These are phyloP conservation scores for Pulveroboletus sp. DNA, from an alignment of 768 basidiomycete genomes.

Conservation along the genomic window DNA sequence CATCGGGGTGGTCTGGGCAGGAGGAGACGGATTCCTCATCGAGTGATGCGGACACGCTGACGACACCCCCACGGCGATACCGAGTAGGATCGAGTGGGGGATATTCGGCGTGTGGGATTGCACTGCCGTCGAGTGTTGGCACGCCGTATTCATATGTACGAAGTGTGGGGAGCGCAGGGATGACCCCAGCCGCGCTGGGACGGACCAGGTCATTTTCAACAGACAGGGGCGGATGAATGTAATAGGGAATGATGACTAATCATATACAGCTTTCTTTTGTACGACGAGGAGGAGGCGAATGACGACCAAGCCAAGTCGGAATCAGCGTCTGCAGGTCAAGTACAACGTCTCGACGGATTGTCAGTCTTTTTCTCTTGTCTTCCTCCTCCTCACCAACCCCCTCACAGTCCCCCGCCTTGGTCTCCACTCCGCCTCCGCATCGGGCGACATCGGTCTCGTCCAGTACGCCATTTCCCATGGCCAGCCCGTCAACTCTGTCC, in stretches of 20 bases:
- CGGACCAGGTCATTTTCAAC: slow-evolving; percentile 17
- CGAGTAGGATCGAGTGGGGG: slow-evolving; percentile 15
- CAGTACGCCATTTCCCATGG: slow-evolving; percentile 91
- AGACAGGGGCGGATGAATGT: slow-evolving; percentile 6
- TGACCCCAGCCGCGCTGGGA: slow-evolving; percentile 23
- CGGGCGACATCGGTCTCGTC: slow-evolving; percentile 89
- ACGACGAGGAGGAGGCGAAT: slow-evolving; percentile 8
- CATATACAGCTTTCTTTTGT: not conserved
- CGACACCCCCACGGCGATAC: slow-evolving; percentile 29
- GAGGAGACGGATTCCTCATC: slow-evolving; percentile 29
- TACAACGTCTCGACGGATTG: slow-evolving; percentile 54
- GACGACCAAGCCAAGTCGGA: slow-evolving; percentile 25
- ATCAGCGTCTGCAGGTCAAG: slow-evolving; percentile 40
- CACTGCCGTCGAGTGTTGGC: slow-evolving; percentile 11
- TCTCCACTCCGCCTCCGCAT: slow-evolving; percentile 70
- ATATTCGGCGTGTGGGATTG: slow-evolving; percentile 12
- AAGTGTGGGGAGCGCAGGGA: slow-evolving; percentile 16
- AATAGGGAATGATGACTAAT: slow-evolving; percentile 17
- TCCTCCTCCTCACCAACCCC: not conserved
- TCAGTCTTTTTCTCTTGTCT: slow-evolving; percentile 20
- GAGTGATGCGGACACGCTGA: slow-evolving; percentile 33
- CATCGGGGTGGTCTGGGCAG: slow-evolving; percentile 11
- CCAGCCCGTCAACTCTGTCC: slow-evolving; percentile 93
- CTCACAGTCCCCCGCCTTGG: slow-evolving; percentile 66
- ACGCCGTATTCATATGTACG: slow-evolving; percentile 22